Evolutionary conservation across 169 alveolate genomes (phyloP).

Genomic region (Plasmodium knowlesi): DNA sequence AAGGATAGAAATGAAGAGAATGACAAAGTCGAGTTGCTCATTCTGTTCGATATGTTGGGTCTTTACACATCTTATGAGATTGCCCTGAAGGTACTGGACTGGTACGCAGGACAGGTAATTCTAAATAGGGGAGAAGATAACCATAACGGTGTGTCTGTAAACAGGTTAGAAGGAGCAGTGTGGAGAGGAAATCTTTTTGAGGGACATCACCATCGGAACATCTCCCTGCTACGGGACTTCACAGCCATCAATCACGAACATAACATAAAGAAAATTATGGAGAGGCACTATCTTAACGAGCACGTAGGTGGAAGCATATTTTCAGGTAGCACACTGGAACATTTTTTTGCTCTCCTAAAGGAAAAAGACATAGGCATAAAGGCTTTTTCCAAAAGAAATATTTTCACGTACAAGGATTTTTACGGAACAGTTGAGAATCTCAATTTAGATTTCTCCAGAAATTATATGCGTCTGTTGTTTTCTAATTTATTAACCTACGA

Average conservation of each 20-base stretch:
- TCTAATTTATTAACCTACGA: conserved; percentile 45
- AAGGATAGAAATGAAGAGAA: neutral
- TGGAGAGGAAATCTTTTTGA: neutral
- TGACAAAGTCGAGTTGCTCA: conserved; percentile 1
- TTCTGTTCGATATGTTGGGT: conserved; percentile 21
- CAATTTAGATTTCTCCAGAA: conserved; percentile 21
- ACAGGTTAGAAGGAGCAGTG: neutral
- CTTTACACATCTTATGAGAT: conserved; percentile 40
- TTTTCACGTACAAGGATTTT: conserved; percentile 50
- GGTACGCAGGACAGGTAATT: conserved; percentile 17
- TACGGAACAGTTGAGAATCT: conserved; percentile 25
- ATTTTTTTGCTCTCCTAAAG: conserved; percentile 27
- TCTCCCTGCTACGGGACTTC: neutral
- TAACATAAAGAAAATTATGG: conserved; percentile 3
- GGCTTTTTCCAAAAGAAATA: conserved; percentile 17
- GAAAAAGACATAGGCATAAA: conserved; percentile 43
- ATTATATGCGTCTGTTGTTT: conserved; percentile 38
- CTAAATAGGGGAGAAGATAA: neutral
- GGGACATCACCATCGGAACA: neutral
- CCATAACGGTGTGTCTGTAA: neutral
- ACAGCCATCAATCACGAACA: neutral
- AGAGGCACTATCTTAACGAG: conserved; percentile 3
- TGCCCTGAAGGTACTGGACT: conserved; percentile 5
- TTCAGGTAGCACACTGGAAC: conserved; percentile 40
- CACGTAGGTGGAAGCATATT: conserved; percentile 24